These are phyloP conservation scores for Chaetoceros tenuissimus DNA, from an alignment of 108 stramenopile species.

Conservation along the genomic window DNA sequence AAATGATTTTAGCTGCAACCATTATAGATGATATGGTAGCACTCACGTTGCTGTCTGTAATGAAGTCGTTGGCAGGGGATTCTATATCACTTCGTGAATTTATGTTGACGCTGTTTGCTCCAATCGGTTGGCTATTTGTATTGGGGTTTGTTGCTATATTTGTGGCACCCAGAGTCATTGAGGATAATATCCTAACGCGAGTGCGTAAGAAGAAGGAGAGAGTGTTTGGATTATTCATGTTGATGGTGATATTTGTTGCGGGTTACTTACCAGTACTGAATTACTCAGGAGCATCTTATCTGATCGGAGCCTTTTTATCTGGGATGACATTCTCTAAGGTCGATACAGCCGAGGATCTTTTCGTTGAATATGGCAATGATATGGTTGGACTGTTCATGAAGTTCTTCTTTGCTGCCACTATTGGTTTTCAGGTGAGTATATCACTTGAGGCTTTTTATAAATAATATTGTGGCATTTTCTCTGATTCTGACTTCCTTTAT, in stretches of 20 bases:
- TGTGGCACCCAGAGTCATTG: conserved; percentile 22
- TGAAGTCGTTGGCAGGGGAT: conserved; percentile 23
- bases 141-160: conserved; percentile 24
- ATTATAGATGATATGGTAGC: conserved; percentile 61
- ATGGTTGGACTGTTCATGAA: conserved; percentile 34
- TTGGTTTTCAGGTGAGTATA: conserved; percentile 35
- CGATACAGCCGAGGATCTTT: conserved; percentile 25
- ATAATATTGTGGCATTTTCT: conserved; percentile 14
- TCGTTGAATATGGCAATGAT: conserved; percentile 22
- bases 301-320: conserved; percentile 54
- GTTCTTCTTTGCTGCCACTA: conserved; percentile 52
- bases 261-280: conserved; percentile 38
- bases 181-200: conserved; percentile 19
- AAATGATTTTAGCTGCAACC: conserved; percentile 45
- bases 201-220: conserved; percentile 16
- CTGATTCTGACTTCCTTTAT: conserved; percentile 14
- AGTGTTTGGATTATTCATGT: conserved; percentile 12
- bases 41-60: conserved; percentile 31
- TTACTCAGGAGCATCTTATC: conserved; percentile 37
- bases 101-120: conserved; percentile 27
- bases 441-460: no score
- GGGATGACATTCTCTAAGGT: conserved; percentile 42
- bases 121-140: conserved; percentile 7
- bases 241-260: conserved; percentile 28
- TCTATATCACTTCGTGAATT: conserved; percentile 16